Percentiles rank a stretch among this genome's conserved stretches.
These are phyloP conservation scores for Dictyostelium brefeldianum DNA, from an alignment of 78 protist genomes.

Conservation along the genomic window DNA sequence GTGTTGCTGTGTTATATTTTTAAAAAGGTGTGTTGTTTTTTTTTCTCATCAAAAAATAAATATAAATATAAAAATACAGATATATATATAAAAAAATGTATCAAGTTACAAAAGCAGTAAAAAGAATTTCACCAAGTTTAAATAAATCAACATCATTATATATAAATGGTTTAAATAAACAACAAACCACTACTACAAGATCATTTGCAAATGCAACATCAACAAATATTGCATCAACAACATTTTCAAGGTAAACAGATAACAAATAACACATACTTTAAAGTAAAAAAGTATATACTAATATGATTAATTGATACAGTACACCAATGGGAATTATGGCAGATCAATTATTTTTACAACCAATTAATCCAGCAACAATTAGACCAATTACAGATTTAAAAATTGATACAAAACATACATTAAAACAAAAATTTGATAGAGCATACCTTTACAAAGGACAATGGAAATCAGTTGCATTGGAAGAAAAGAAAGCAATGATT, in stretches of 20 bases:
- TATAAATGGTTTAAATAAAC: neutral
- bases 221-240: constrained; percentile 10
- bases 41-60: neutral
- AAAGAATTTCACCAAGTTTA: constrained; percentile 5
- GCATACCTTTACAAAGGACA: constrained; percentile 37
- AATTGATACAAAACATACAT: constrained; percentile 52
- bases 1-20: neutral
- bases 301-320: neutral
- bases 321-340: constrained; percentile 52
- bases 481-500: constrained; percentile 44
- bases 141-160: constrained; percentile 6
- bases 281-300: neutral
- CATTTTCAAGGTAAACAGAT: constrained; percentile 34
- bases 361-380: constrained; percentile 71
- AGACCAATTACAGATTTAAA: constrained; percentile 64
- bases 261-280: neutral
- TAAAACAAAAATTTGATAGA: constrained; percentile 52
- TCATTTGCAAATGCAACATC: neutral
- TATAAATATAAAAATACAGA: neutral
- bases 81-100: neutral
- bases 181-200: neutral
- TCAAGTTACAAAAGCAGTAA: neutral
- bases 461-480: constrained; percentile 35
- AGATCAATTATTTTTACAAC: constrained; percentile 78
- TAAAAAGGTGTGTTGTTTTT: neutral